Base-by-base conservation (phyloP, 139 green algal species). In the Chlorella vulgaris region DNA sequence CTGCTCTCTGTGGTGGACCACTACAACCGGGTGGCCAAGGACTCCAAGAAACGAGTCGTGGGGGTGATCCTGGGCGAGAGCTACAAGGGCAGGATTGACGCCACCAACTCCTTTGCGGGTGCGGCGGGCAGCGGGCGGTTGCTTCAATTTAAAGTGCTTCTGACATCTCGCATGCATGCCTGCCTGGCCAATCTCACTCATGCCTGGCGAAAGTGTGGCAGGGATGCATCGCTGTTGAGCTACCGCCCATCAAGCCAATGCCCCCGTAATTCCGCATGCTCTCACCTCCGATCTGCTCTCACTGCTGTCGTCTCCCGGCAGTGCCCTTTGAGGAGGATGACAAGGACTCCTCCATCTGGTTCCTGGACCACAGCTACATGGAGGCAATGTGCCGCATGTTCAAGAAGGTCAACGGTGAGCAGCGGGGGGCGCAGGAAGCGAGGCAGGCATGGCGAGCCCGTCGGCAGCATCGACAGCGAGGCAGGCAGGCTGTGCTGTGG, bases 241-340 rank as follows among this genome's bases (percentile, higher is more conserved):
- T n/a, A n/a, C n/a, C n/a, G n/a, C n/a, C n/a, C n/a, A n/a, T n/a
- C n/a, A n/a, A n/a, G n/a, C n/a, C n/a, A n/a, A n/a, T n/a, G n/a
- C n/a, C n/a, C n/a, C n/a, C n/a, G n/a, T n/a, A n/a, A n/a, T n/a
- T n/a, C n/a, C n/a, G n/a, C n/a, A n/a, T n/a, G n/a, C n/a, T n/a
- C n/a, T n/a, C n/a, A n/a, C n/a, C n/a, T n/a, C n/a, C n/a, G n/a
- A n/a, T n/a, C n/a, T n/a, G n/a, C n/a, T n/a, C n/a, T n/a, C n/a
- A n/a, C n/a, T n/a, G n/a, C n/a, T n/a, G n/a, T n/a, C n/a, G n/a
- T n/a, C n/a, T 35, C 3, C 26, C 36, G 61, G 65, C 93, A 95
- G 94, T 99, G 47, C 97, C 97, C 0, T 99, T 99, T 86, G 97
- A 99, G 88, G 97, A 99, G 83, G 97, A 99, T 83, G 95, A 98